Conservation (phyloP, 208 protist genomes). For the Entamoeba histolytica region DNA sequence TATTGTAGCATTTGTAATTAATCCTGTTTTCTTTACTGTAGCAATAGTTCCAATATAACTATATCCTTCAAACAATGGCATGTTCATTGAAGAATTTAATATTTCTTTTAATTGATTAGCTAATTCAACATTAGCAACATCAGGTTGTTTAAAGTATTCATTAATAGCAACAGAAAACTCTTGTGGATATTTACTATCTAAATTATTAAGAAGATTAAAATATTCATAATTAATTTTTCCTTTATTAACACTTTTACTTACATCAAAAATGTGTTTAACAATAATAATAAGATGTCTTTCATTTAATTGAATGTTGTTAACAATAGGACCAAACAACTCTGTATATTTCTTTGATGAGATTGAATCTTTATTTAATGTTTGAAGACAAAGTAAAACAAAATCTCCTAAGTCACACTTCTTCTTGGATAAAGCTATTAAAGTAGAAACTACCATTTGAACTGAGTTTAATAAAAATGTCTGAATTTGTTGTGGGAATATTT, state of each 20-base stretch:
- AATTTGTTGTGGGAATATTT: not conserved
- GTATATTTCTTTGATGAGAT: not conserved
- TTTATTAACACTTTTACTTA: not conserved
- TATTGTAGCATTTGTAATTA: not conserved
- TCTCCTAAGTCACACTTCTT: not conserved
- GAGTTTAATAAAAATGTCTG: not conserved
- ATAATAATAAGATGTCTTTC: not conserved
- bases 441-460: not conserved
- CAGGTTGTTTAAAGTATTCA: not conserved
- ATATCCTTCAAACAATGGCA: not conserved
- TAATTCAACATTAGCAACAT: not conserved
- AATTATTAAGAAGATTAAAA: not conserved
- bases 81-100: not conserved
- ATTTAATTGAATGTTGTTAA: not conserved
- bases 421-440: not conserved
- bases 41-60: not conserved
- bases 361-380: not conserved
- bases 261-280: not conserved
- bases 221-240: not conserved
- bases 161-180: not conserved
- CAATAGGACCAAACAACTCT: not conserved
- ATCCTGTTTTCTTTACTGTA: not conserved
- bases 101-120: not conserved
- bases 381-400: not conserved
- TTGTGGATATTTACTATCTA: not conserved